Conservation (phyloP, 495 filamentous ascomycete genomes). For the Talaromyces liani region DNA sequence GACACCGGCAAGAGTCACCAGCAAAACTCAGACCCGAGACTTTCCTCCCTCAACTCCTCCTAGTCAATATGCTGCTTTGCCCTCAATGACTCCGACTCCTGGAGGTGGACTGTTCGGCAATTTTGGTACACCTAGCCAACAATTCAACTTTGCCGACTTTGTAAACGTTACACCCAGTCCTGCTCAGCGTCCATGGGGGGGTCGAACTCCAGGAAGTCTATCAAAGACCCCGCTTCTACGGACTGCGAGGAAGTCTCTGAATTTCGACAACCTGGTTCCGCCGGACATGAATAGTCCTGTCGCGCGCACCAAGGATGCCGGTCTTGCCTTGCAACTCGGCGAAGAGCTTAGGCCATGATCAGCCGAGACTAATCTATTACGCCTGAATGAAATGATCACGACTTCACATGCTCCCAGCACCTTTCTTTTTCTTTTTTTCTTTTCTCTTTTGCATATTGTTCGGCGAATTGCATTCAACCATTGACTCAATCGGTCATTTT, state of each 20-base stretch:
- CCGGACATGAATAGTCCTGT: constrained; percentile 35
- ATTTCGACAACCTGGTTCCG: constrained; percentile 59
- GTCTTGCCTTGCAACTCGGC: constrained; percentile 34
- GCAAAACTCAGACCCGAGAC: constrained; percentile 30
- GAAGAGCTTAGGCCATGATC: constrained; percentile 33
- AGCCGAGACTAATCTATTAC: neutral
- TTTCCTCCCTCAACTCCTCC: constrained; percentile 85
- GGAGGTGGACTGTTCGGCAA: constrained; percentile 52
- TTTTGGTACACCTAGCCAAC: constrained; percentile 52
- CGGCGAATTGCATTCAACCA: neutral
- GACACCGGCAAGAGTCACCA: constrained; percentile 57
- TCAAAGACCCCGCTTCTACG: constrained; percentile 54
- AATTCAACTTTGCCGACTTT: constrained; percentile 94
- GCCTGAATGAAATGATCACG: neutral
- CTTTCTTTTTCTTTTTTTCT: neutral
- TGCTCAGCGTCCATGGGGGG: constrained; percentile 73
- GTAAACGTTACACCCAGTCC: constrained; percentile 95
- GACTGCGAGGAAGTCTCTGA: constrained; percentile 53
- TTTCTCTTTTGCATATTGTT: neutral
- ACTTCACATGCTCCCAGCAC: neutral
- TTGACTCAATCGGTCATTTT: neutral
- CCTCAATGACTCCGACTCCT: constrained; percentile 64
- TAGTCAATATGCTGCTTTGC: constrained; percentile 62
- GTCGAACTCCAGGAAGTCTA: constrained; percentile 45
- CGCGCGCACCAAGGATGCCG: constrained; percentile 21